Conservation (phyloP, 148 eudicot genomes). For the Euryodendron excelsum region DNA sequence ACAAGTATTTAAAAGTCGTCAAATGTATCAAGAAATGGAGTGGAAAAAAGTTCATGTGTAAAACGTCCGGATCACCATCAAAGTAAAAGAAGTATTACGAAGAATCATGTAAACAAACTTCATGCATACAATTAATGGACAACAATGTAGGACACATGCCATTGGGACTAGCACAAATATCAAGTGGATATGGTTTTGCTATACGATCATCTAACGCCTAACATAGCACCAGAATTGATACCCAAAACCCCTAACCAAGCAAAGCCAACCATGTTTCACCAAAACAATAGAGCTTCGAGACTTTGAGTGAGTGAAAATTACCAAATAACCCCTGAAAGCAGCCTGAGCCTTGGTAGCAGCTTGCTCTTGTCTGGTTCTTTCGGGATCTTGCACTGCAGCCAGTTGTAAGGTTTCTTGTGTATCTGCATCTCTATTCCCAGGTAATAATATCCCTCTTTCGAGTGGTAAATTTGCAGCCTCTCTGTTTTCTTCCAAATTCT, state of each 20-base stretch:
- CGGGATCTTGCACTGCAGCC: conserved; percentile 28
- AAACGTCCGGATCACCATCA: no score
- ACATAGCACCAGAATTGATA: neutral
- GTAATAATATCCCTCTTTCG: conserved; percentile 19
- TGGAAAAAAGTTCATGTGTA: no score
- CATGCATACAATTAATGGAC: no score
- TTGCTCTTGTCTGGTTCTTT: conserved; percentile 35
- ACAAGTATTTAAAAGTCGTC: no score
- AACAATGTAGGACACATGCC: neutral
- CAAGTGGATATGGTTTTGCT: neutral
- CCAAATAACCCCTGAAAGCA: conserved; percentile 65
- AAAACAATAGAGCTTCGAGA: neutral
- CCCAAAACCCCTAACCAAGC: neutral
- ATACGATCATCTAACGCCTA: neutral
- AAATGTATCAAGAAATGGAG: no score
- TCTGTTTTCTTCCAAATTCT: conserved; percentile 19
- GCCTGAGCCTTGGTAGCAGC: conserved; percentile 55
- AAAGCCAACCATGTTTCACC: neutral
- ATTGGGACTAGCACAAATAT: neutral
- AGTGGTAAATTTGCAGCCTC: conserved; percentile 27
- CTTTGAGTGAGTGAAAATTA: conserved; percentile 16
- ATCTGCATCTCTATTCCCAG: conserved; percentile 27
- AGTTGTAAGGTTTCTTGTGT: conserved; percentile 17
- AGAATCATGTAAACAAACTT: no score
- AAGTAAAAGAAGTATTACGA: no score